Conservation (phyloP, 345 rosid species). For the Camelina sativa region DNA sequence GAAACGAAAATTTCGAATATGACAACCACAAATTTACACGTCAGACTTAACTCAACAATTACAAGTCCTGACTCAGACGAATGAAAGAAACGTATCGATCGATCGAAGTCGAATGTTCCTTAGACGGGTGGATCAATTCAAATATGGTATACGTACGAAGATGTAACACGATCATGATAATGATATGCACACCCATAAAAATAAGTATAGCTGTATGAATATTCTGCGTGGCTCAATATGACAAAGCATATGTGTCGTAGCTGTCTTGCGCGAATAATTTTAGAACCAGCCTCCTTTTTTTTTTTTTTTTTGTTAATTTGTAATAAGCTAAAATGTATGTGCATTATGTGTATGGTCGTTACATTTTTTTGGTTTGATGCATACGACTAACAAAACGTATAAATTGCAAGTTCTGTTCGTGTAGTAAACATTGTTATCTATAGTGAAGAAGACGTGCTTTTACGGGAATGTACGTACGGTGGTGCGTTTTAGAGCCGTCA, state of each 20-base stretch:
- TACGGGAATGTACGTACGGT: constrained; percentile 36
- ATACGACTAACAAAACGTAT: background rate
- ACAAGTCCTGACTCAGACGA: constrained; percentile 1
- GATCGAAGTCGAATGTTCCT: constrained; percentile 12
- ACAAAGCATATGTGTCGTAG: constrained; percentile 8
- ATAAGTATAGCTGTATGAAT: background rate
- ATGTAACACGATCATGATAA: constrained; percentile 15
- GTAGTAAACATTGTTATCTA: constrained; percentile 18
- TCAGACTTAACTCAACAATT: background rate
- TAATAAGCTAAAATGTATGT: constrained; percentile 6
- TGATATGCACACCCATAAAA: background rate
- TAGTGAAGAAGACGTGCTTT: constrained; percentile 39
- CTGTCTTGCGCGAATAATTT: background rate
- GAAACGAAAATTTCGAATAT: constrained; percentile 15
- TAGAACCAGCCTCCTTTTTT: background rate
- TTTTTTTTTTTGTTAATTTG: background rate
- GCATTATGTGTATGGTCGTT: background rate
- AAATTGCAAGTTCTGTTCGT: constrained; percentile 7
- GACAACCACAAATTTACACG: constrained; percentile 4
- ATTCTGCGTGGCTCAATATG: constrained; percentile 6
- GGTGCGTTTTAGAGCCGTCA: constrained; percentile 44
- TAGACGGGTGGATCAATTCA: constrained; percentile 17
- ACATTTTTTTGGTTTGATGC: background rate
- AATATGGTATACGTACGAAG: constrained; percentile 21
- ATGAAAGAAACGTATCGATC: constrained; percentile 7